Evolutionary conservation across 129 eudicot species (phyloP).

Genomic region (Deinandra increscens): DNA sequence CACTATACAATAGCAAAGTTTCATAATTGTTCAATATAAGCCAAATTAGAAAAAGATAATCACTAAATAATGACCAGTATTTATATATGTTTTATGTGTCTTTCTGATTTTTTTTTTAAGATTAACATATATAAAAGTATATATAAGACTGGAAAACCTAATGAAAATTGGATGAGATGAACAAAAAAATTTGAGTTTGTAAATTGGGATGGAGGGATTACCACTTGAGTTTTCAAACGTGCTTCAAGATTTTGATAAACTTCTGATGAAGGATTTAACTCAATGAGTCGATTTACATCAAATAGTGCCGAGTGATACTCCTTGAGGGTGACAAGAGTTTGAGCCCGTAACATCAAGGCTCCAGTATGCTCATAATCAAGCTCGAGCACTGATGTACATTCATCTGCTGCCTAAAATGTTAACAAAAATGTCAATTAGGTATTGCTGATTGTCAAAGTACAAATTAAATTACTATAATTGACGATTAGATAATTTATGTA

Average conservation of each 20-base stretch:
- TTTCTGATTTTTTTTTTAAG: too few species aligned
- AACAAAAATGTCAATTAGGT: slow-evolving; percentile 18
- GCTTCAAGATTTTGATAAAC: slow-evolving; percentile 82
- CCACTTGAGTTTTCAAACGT: slow-evolving; percentile 92
- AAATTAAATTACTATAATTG: neutral
- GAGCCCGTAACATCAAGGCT: slow-evolving; percentile 97
- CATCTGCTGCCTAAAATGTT: slow-evolving; percentile 71
- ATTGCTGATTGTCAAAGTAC: neutral
- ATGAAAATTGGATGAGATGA: too few species aligned
- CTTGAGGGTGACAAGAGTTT: slow-evolving; percentile 86
- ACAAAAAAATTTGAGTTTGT: neutral
- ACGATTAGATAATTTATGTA: too few species aligned
- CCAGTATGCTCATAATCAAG: slow-evolving; percentile 94
- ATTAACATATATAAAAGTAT: too few species aligned
- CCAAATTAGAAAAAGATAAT: too few species aligned
- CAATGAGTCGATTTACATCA: slow-evolving; percentile 89
- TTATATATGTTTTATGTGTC: too few species aligned
- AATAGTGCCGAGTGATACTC: slow-evolving; percentile 88
- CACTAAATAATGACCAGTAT: too few species aligned
- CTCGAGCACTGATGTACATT: slow-evolving; percentile 93
- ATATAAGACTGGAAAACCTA: too few species aligned
- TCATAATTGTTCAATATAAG: too few species aligned
- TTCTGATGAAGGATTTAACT: slow-evolving; percentile 85
- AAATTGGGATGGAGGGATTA: slow-evolving; percentile 33
- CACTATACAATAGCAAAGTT: too few species aligned